These are phyloP conservation scores for Immersiella caudata DNA, from an alignment of 495 filamentous ascomycete species.

Conservation along the genomic window DNA sequence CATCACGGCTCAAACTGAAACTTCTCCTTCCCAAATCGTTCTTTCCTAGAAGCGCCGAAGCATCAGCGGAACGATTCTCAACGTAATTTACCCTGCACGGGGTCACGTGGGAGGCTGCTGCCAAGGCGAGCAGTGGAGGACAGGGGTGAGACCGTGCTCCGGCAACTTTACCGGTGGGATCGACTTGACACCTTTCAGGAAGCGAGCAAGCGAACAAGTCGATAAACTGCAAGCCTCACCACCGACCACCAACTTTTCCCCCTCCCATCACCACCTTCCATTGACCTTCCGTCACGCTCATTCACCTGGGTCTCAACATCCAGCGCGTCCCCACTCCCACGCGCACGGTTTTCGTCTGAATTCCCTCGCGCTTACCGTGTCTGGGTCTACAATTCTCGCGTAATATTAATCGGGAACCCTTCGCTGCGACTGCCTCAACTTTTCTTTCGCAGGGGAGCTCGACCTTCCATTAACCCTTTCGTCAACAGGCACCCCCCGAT, in stretches of 20 bases:
- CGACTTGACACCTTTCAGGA: slow-evolving; percentile 42
- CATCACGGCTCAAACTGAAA: too few relatives aligned
- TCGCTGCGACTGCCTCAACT: slow-evolving; percentile 1
- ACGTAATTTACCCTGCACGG: not conserved
- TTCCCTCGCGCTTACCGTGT: slow-evolving; percentile 9
- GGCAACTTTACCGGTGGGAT: slow-evolving; percentile 11
- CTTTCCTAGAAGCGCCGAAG: not conserved
- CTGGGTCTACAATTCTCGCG: slow-evolving; percentile 17
- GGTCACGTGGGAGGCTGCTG: slow-evolving; percentile 13
- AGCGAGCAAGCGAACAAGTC: not conserved
- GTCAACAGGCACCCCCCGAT: too few relatives aligned
- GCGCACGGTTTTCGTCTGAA: slow-evolving; percentile 1
- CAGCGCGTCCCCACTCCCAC: not conserved
- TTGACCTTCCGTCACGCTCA: not conserved
- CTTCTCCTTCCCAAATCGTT: too few relatives aligned
- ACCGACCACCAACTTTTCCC: slow-evolving; percentile 1
- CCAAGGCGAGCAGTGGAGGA: slow-evolving; percentile 6
- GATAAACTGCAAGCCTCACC: not conserved
- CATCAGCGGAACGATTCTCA: not conserved
- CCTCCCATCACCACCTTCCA: not conserved
- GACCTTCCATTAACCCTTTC: not conserved
- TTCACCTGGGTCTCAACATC: not conserved
- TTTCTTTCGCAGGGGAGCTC: not conserved
- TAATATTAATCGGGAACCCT: slow-evolving; percentile 13
- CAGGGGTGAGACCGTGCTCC: not conserved